A percentile compares a stretch with the other conserved stretches of the same genome.
These are phyloP conservation scores for Chrysochromulina parva DNA, from an alignment of 78 protist species.

Conservation along the genomic window DNA sequence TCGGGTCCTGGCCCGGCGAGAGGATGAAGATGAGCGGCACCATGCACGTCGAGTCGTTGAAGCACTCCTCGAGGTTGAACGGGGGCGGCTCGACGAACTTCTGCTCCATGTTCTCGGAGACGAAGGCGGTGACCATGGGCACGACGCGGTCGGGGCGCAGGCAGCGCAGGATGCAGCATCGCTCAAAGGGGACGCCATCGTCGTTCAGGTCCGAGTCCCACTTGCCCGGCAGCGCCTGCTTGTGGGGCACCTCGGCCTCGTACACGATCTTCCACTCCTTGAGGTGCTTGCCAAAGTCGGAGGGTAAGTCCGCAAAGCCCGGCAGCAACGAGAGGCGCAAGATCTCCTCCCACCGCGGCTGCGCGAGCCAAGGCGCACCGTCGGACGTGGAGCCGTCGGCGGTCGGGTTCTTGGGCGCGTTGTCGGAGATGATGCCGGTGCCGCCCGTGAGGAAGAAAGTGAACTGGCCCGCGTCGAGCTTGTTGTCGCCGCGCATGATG, in stretches of 20 bases:
- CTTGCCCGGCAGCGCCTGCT: conserved; percentile 35
- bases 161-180: conserved; percentile 70
- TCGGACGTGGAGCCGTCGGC: neutral
- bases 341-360: conserved; percentile 77
- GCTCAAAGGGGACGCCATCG: conserved; percentile 40
- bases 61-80: conserved; percentile 56
- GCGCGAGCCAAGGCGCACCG: neutral
- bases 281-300: neutral
- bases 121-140: conserved; percentile 52
- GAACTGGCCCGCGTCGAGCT: conserved; percentile 47
- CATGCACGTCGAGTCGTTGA: conserved; percentile 48
- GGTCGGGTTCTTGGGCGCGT: neutral
- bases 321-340: conserved; percentile 39
- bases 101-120: conserved; percentile 55
- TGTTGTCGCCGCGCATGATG: conserved; percentile 31
- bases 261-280: neutral
- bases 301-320: conserved; percentile 40
- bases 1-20: conserved; percentile 83
- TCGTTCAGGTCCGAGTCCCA: neutral
- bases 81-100: conserved; percentile 73
- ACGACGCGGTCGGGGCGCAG: conserved; percentile 70
- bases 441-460: conserved; percentile 72
- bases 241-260: conserved; percentile 53
- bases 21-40: conserved; percentile 79
- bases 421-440: conserved; percentile 32